phyloP scores from a whole-genome alignment of 73 alveolate species.

The Paraurostyla sp. region DNA sequence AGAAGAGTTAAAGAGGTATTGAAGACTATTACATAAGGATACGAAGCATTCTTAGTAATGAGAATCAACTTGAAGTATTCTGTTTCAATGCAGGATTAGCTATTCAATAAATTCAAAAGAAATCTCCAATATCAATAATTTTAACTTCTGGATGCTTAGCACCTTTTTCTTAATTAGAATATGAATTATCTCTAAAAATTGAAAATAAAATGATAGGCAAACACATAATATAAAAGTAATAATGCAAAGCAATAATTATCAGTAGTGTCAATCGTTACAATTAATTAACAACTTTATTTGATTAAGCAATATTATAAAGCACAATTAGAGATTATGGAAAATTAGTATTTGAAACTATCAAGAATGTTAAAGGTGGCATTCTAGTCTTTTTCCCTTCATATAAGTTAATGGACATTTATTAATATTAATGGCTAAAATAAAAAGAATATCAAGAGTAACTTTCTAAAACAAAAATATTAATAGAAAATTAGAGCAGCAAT shows the following conservation, averaged over 20 bases:
- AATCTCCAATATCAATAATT: slow-evolving; percentile 32
- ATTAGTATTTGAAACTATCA: slow-evolving; percentile 67
- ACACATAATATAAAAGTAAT: slow-evolving; percentile 68
- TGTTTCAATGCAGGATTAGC: too few relatives aligned
- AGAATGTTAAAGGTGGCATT: slow-evolving; percentile 85
- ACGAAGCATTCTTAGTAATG: too few relatives aligned
- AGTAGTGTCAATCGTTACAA: slow-evolving; percentile 50
- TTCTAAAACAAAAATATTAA: slow-evolving; percentile 81
- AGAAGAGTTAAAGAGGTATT: too few relatives aligned
- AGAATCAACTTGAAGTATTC: too few relatives aligned
- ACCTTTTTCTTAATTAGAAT: slow-evolving; percentile 68
- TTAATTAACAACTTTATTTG: slow-evolving; percentile 28
- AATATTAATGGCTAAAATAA: slow-evolving; percentile 76
- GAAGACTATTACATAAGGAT: too few relatives aligned
- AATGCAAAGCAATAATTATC: slow-evolving; percentile 39
- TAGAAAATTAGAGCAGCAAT: slow-evolving; percentile 86
- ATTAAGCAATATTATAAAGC: slow-evolving; percentile 4
- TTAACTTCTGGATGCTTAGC: slow-evolving; percentile 86
- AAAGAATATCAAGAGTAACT: slow-evolving; percentile 73
- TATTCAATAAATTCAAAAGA: neutral
- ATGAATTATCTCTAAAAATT: slow-evolving; percentile 66
- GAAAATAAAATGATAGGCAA: slow-evolving; percentile 46
- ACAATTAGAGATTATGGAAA: slow-evolving; percentile 63
- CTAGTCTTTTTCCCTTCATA: slow-evolving; percentile 88
- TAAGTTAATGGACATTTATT: slow-evolving; percentile 70